Evolutionary conservation across 2,329 filamentous ascomycete species (phyloP), one percentile per base, ranked within the genome.

Genomic region (Metarhizium sp.): DNA sequence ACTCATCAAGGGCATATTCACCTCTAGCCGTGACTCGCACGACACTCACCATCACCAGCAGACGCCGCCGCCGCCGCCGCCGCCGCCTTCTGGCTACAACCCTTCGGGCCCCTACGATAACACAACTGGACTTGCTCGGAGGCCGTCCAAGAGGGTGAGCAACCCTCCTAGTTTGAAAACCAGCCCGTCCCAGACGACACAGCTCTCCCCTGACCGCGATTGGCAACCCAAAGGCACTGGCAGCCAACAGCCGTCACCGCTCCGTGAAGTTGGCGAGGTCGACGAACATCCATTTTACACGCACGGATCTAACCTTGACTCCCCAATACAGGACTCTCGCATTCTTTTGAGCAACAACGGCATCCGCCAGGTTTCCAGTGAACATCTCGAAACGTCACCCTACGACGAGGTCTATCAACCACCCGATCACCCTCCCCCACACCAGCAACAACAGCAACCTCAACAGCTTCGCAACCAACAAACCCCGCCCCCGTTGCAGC

Each of bases 111-210:
- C 71, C 53, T 78, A 80, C 73, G 77, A 79, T 64, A 78, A 77
- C 63, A 73, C 71, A 57, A 60, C 69, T 50, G 75, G 75, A 52
- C 68, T 83, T 50, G 73, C 69, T 60, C 80, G 80, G 59, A 74
- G 79, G 61, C 74, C 77, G 36, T 85, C 82, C 48, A 84, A 81
- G 71, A 75, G 80, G 63, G 70, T 78, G 66, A 79, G 78, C 75
- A 74, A 77, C 59, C 68, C 67, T 55, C 71, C 74, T 61, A 64
- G 69, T 62, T 61, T 77, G 60, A 73, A 73, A 63, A 76, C 75
- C 40, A 71, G 67, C 59, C 62, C 70, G 59, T 67, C 72, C 57
- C 57, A 64, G 50, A 29, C 50, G 25, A 55, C 43, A 14, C 55
- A 52, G 55, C 51, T 56, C 51, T 42, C 57, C n/a, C 43, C 59